Base-by-base conservation (phyloP, 208 protist species). In the Polymyxa betae region DNA sequence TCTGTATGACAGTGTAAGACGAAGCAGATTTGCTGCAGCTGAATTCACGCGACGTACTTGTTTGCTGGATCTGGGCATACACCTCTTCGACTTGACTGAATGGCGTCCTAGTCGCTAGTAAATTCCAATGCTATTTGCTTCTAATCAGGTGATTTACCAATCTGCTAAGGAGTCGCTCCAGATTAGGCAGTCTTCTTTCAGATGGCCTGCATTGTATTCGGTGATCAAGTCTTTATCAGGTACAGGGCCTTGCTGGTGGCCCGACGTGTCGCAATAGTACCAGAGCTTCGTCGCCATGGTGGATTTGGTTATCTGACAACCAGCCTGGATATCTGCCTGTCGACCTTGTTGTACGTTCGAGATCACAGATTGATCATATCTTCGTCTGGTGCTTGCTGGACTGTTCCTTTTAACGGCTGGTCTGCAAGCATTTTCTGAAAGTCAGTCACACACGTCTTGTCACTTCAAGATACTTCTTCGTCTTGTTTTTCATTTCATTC, bases 241-340 rank as follows among this genome's bases (percentile, higher is more conserved):
- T 38, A 82, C 72, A 82, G 72, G 72, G 10, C 72, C 72, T 43
- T 82, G 72, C 72, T 82, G 72, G 5, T 82, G n/a, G 16, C 72
- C 72, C 5, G 5, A 5, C 16, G 40, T 43, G n/a, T 82, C 72
- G n/a, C 72, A 82, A n/a, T 82, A 82, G 35, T 82, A 82, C 72
- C 72, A 82, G 5, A 40, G 72, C n/a, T 82, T 82, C 12, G 12
- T 24, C 49, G 49, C 5, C 49, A 60, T 60, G 49, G 49, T 60
- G 12, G 49, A n/a, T n/a, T n/a, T n/a, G n/a, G n/a, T n/a, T n/a
- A n/a, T n/a, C n/a, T n/a, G n/a, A n/a, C n/a, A n/a, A n/a, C n/a
- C n/a, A n/a, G n/a, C n/a, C n/a, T n/a, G n/a, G n/a, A n/a, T n/a
- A n/a, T n/a, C n/a, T n/a, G n/a, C n/a, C n/a, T n/a, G n/a, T n/a